A percentile compares a stretch with the other conserved stretches of the same genome.
These are phyloP conservation scores for Solioccasus polychromus DNA, from an alignment of 768 basidiomycete genomes.

Conservation along the genomic window DNA sequence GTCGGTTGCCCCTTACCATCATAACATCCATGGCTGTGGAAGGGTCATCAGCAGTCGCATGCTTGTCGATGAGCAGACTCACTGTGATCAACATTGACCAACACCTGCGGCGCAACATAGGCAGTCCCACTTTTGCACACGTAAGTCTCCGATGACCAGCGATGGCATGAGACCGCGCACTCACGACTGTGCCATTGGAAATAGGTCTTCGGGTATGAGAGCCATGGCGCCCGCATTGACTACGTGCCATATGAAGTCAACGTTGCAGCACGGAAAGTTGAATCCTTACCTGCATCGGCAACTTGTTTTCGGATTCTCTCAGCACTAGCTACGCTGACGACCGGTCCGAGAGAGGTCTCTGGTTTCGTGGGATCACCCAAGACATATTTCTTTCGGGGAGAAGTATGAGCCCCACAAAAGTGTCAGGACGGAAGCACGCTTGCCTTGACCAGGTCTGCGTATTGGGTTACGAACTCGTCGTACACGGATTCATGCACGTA, in stretches of 20 bases:
- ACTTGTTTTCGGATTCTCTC: conserved; percentile 84
- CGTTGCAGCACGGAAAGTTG: background rate
- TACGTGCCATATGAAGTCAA: conserved; percentile 21
- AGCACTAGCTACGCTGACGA: conserved; percentile 86
- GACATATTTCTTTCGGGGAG: conserved; percentile 56
- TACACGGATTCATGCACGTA: conserved; percentile 89
- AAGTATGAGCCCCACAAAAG: background rate
- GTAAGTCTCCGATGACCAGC: background rate
- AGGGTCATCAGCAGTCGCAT: conserved; percentile 1
- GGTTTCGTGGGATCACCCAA: conserved; percentile 81
- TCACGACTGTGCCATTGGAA: conserved; percentile 67
- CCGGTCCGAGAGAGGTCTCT: conserved; percentile 85
- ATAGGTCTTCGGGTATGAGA: conserved; percentile 65
- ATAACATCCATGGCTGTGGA: conserved; percentile 84
- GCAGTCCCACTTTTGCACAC: conserved; percentile 59
- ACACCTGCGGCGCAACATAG: conserved; percentile 88
- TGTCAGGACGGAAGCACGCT: background rate
- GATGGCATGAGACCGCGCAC: conserved; percentile 18
- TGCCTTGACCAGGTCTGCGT: conserved; percentile 73
- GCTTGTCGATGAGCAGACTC: conserved; percentile 30
- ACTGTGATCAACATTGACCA: conserved; percentile 89
- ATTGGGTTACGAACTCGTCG: conserved; percentile 73
- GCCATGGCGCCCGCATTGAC: conserved; percentile 78
- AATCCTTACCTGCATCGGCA: conserved; percentile 66
- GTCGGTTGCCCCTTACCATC: no score